These are phyloP conservation scores for Leishmania gerbilli DNA, from an alignment of 208 protist genomes.

Conservation along the genomic window DNA sequence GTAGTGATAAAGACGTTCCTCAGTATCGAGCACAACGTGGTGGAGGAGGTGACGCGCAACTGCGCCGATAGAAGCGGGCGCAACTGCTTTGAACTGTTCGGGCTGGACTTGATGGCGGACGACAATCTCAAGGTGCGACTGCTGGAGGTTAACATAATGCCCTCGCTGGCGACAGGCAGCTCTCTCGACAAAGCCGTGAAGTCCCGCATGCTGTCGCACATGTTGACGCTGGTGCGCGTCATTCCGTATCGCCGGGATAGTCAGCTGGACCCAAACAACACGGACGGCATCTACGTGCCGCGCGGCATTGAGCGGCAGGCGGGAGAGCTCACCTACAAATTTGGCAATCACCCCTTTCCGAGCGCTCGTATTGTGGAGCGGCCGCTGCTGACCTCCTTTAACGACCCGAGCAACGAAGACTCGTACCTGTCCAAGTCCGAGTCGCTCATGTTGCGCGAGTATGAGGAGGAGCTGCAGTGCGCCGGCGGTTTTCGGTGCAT, in stretches of 20 bases:
- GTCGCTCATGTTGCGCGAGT: constrained; percentile 70
- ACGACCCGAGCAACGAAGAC: constrained; percentile 60
- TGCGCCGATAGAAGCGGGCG: constrained; percentile 72
- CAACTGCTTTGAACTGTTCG: constrained; percentile 93
- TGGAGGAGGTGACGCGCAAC: constrained; percentile 60
- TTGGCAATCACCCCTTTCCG: constrained; percentile 65
- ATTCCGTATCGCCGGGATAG: constrained; percentile 73
- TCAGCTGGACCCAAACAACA: constrained; percentile 23
- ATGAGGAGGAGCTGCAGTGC: constrained; percentile 84
- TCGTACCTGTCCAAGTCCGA: constrained; percentile 69
- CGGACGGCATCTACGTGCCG: constrained; percentile 26
- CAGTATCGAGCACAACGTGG: constrained; percentile 85
- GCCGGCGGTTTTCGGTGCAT: constrained; percentile 80
- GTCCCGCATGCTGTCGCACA: constrained; percentile 82
- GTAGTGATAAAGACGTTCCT: constrained; percentile 93
- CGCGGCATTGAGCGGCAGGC: constrained; percentile 30
- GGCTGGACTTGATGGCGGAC: constrained; percentile 89
- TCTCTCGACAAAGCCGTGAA: constrained; percentile 90
- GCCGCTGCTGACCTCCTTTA: constrained; percentile 60
- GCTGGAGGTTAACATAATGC: constrained; percentile 94
- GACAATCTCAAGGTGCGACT: constrained; percentile 73
- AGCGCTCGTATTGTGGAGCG: constrained; percentile 41
- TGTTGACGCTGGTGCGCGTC: constrained; percentile 83
- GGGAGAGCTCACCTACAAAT: constrained; percentile 62
- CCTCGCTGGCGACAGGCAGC: constrained; percentile 83